Percentiles rank a stretch among this genome's conserved stretches.
Conservation (phyloP, 352 stramenopile species). For the Peronospora tabacina region DNA sequence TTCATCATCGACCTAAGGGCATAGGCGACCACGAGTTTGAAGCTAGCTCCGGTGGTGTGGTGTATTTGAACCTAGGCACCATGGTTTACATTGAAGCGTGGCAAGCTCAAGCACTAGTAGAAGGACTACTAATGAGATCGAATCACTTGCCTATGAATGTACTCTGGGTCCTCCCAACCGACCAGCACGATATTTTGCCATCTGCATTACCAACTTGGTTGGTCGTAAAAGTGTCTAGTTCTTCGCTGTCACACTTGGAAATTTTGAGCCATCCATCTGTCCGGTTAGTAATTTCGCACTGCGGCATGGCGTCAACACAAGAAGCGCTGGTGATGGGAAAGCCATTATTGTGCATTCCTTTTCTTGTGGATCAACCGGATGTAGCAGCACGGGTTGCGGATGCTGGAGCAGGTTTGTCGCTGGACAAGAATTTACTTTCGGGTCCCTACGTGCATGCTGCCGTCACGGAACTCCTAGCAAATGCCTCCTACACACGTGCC, state of each 20-base stretch:
- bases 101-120: constrained; percentile 67
- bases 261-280: constrained; percentile 55
- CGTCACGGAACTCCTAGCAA: constrained; percentile 39
- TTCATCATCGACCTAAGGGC: constrained; percentile 11
- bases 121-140: constrained; percentile 41
- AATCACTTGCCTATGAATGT: constrained; percentile 49
- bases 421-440: constrained; percentile 72
- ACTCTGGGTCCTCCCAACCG: constrained; percentile 66
- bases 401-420: constrained; percentile 49
- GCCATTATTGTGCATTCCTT: constrained; percentile 84
- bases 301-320: constrained; percentile 78
- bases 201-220: constrained; percentile 44
- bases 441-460: constrained; percentile 45
- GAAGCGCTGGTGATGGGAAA: constrained; percentile 72
- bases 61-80: constrained; percentile 74
- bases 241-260: constrained; percentile 52
- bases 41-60: constrained; percentile 24
- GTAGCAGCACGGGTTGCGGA: constrained; percentile 74
- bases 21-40: constrained; percentile 13
- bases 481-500: constrained; percentile 36
- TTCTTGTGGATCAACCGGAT: constrained; percentile 81
- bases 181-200: constrained; percentile 61
- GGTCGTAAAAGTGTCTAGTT: constrained; percentile 53
- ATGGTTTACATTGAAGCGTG: constrained; percentile 76
- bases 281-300: constrained; percentile 78